Evolutionary conservation across 1,284 basidiomycete species (phyloP).

Genomic region (Tylopilus sp.): DNA sequence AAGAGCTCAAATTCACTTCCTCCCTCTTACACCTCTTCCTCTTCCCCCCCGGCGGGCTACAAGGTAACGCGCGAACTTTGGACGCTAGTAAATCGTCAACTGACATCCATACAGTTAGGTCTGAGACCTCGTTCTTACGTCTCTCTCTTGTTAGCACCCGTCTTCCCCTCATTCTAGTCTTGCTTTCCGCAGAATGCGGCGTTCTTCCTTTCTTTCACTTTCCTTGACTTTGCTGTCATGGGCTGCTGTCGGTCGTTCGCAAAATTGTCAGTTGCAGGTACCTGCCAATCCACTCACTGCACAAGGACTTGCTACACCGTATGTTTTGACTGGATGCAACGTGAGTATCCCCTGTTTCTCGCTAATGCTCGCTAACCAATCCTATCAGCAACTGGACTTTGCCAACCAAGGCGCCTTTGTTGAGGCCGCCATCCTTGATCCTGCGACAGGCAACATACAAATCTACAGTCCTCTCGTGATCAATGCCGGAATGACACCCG

Average conservation of each 20-base stretch:
- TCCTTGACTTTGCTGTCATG: constrained; percentile 16
- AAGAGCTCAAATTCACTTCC: constrained; percentile 4
- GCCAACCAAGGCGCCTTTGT: constrained; percentile 24
- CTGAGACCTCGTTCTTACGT: constrained; percentile 20
- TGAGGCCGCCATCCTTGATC: constrained; percentile 29
- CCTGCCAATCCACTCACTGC: constrained; percentile 25
- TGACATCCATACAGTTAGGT: constrained; percentile 6
- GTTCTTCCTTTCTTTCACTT: constrained; percentile 7
- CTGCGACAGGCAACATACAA: constrained; percentile 25
- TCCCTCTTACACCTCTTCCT: too few relatives aligned
- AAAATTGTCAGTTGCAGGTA: constrained; percentile 21
- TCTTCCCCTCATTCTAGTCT: background rate
- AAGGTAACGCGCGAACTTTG: constrained; percentile 8
- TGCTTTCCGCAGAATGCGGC: constrained; percentile 9
- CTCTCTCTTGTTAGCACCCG: constrained; percentile 9
- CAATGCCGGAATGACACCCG: constrained; percentile 23
- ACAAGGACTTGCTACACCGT: constrained; percentile 26
- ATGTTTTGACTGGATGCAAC: constrained; percentile 28
- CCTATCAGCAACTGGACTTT: constrained; percentile 26
- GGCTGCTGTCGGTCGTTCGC: constrained; percentile 16
- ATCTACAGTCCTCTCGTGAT: constrained; percentile 30
- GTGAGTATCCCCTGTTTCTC: constrained; percentile 9
- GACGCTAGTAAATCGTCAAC: background rate
- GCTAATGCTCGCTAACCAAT: background rate
- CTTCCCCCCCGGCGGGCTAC: constrained; percentile 11